Percentiles rank a stretch among this genome's conserved stretches.
Evolutionary conservation across 495 filamentous ascomycete species (phyloP).

Genomic region (Daldinia vernicosa): DNA sequence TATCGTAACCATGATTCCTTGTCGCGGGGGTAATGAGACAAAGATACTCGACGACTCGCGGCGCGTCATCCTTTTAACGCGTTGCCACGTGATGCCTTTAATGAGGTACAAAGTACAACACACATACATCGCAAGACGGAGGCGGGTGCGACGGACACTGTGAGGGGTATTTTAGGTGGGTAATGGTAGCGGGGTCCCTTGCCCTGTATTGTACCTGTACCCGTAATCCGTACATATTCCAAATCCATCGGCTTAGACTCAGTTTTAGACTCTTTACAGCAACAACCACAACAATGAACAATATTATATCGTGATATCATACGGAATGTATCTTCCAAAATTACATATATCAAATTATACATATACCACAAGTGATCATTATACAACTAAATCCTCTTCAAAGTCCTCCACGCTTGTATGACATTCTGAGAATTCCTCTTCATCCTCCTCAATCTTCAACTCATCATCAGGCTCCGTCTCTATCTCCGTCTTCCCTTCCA

Average conservation of each 20-base stretch:
- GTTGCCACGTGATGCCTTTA: background rate
- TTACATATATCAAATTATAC: background rate
- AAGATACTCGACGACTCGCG: background rate
- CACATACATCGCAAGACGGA: background rate
- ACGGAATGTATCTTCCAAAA: background rate
- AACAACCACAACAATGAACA: background rate
- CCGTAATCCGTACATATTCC: no score
- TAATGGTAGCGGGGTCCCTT: background rate
- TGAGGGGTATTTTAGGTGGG: background rate
- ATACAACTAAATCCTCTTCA: background rate
- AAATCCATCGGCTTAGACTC: background rate
- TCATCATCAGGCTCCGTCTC: conserved; percentile 15
- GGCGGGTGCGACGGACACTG: background rate
- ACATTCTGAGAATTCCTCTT: conserved; percentile 7
- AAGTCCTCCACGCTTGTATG: background rate
- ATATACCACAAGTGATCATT: background rate
- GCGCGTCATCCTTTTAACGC: conserved; percentile 1
- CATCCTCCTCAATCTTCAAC: conserved; percentile 2
- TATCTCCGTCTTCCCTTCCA: conserved; percentile 36
- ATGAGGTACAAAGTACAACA: background rate
- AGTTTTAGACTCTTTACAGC: background rate
- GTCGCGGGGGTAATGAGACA: background rate
- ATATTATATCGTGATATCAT: background rate
- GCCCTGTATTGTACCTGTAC: background rate
- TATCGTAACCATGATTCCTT: background rate